These are phyloP conservation scores for Curvularia eragrostidis DNA, from an alignment of 2,329 filamentous ascomycete species.

Conservation along the genomic window DNA sequence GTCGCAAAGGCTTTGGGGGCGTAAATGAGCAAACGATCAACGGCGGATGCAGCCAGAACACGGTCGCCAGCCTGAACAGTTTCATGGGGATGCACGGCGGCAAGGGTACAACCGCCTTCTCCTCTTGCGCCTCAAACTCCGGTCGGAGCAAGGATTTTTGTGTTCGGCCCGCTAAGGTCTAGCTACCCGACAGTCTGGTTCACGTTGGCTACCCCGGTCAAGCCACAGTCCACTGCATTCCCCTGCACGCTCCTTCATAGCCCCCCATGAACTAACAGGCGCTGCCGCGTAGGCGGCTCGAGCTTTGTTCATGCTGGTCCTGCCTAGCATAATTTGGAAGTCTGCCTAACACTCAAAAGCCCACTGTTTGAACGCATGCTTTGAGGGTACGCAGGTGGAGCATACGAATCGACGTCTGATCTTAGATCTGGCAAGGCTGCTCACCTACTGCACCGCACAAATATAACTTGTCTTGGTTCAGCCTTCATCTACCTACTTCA, in stretches of 20 bases:
- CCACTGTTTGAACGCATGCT: slow-evolving; percentile 36
- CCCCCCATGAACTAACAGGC: slow-evolving; percentile 45
- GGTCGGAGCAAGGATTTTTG: slow-evolving; percentile 34
- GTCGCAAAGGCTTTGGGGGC: slow-evolving; percentile 17
- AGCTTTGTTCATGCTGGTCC: slow-evolving; percentile 34
- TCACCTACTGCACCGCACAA: slow-evolving; percentile 30
- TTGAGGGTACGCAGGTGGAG: slow-evolving; percentile 46
- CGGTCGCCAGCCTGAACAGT: slow-evolving; percentile 13
- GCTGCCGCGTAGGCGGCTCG: slow-evolving; percentile 46
- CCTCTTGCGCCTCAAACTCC: slow-evolving; percentile 39
- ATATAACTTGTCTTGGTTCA: slow-evolving; percentile 42
- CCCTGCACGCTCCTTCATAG: slow-evolving; percentile 28
- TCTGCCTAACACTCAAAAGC: slow-evolving; percentile 49
- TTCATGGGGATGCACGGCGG: slow-evolving; percentile 19
- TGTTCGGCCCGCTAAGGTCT: slow-evolving; percentile 44
- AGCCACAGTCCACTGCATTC: slow-evolving; percentile 26
- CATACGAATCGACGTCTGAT: slow-evolving; percentile 35
- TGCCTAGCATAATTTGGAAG: slow-evolving; percentile 44
- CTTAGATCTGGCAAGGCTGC: slow-evolving; percentile 31
- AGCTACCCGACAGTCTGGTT: slow-evolving; percentile 41
- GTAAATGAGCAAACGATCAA: slow-evolving; percentile 20
- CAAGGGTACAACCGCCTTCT: slow-evolving; percentile 30
- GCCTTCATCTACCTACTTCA: slow-evolving; percentile 30
- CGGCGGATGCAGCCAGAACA: slow-evolving; percentile 23
- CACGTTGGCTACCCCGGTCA: slow-evolving; percentile 24